These are phyloP conservation scores for Microsporum canis DNA, from an alignment of 2,329 filamentous ascomycete species.

Conservation along the genomic window DNA sequence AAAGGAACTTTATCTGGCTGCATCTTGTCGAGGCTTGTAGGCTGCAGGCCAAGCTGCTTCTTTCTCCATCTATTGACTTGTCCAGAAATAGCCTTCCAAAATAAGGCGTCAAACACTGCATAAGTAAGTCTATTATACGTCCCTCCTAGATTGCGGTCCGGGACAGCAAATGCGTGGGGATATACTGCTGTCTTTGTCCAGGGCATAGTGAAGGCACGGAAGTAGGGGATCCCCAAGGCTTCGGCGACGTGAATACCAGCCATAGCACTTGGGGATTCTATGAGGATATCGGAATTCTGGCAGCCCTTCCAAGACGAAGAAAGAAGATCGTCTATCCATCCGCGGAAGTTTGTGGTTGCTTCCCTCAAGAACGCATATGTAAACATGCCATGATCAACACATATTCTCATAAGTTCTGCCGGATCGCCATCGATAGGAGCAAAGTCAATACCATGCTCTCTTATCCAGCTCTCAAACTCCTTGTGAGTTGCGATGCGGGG, in stretches of 20 bases:
- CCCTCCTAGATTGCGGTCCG: constrained; percentile 86
- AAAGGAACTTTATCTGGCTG: constrained; percentile 97
- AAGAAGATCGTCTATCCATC: constrained; percentile 88
- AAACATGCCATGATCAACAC: constrained; percentile 95
- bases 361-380: constrained; percentile 83
- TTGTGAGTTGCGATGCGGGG: constrained; percentile 80
- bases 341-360: constrained; percentile 75
- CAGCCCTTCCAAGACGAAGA: constrained; percentile 72
- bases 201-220: constrained; percentile 95
- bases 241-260: constrained; percentile 96
- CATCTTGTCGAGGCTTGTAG: constrained; percentile 78
- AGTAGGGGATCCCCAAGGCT: constrained; percentile 84
- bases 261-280: constrained; percentile 95
- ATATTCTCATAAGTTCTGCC: constrained; percentile 86
- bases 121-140: constrained; percentile 94
- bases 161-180: constrained; percentile 89
- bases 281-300: constrained; percentile 75
- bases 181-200: constrained; percentile 95
- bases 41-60: constrained; percentile 62
- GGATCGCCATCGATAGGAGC: constrained; percentile 80
- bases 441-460: constrained; percentile 90
- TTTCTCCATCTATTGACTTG: constrained; percentile 92
- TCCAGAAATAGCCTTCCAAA: constrained; percentile 85
- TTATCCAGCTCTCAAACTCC: constrained; percentile 82
- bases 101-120: constrained; percentile 90